phyloP scores from a whole-genome alignment of 805 yeast species.

The Spathaspora passalidarum region DNA sequence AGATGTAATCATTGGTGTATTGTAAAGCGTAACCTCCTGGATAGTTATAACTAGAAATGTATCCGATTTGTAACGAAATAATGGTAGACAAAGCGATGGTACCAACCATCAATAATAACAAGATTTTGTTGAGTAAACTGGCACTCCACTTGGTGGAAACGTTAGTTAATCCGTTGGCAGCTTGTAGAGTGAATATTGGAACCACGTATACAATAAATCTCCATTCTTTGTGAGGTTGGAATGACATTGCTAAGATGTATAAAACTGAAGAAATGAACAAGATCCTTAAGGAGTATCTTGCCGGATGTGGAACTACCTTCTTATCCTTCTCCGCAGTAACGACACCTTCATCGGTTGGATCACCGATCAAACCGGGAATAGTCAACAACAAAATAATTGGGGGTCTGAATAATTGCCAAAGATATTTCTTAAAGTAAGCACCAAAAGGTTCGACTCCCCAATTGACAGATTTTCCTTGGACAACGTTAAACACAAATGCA shows the following conservation, averaged over 20 bases:
- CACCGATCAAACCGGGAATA: conserved; percentile 40
- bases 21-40: conserved; percentile 83
- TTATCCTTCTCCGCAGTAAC: conserved; percentile 11
- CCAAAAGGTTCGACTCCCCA: conserved; percentile 85
- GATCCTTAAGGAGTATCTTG: conserved; percentile 38
- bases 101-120: conserved; percentile 23
- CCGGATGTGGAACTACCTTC: conserved; percentile 23
- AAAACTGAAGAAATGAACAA: conserved; percentile 49
- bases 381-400: conserved; percentile 41
- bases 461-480: conserved; percentile 66
- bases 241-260: conserved; percentile 63
- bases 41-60: conserved; percentile 70
- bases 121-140: conserved; percentile 23
- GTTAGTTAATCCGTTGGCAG: conserved; percentile 56
- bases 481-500: conserved; percentile 70
- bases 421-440: conserved; percentile 60
- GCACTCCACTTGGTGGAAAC: conserved; percentile 17
- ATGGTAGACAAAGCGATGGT: conserved; percentile 27
- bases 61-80: conserved; percentile 51
- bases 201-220: conserved; percentile 76
- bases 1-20: conserved; percentile 45
- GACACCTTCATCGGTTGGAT: conserved; percentile 33
- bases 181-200: conserved; percentile 64
- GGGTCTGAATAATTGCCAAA: conserved; percentile 36
- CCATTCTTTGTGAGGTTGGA: conserved; percentile 94